Conservation (phyloP, 257 asterid genomes). For the Nyctanthes arbortristis region DNA sequence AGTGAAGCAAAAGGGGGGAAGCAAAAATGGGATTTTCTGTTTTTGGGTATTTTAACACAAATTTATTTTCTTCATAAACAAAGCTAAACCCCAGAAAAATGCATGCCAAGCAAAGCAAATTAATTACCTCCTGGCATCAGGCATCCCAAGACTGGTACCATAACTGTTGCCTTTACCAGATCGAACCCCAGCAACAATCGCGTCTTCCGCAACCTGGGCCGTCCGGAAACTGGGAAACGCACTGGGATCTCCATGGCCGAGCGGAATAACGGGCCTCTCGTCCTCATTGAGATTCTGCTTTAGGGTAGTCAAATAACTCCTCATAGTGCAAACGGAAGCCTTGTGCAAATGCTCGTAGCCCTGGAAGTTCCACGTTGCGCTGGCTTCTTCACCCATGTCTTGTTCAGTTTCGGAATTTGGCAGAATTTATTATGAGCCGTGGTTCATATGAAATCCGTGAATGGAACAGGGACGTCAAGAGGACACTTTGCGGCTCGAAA, state of each 20-base stretch:
- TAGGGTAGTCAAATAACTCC: no score
- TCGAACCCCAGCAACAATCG: constrained; percentile 43
- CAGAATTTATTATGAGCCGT: no score
- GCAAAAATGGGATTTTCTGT: neutral
- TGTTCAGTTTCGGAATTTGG: no score
- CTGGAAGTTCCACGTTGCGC: no score
- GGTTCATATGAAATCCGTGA: no score
- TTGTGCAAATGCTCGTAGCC: no score
- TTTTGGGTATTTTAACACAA: neutral
- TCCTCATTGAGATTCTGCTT: constrained; percentile 35
- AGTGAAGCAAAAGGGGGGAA: neutral
- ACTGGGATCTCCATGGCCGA: constrained; percentile 69
- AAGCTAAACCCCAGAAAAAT: no score
- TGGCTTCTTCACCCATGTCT: no score
- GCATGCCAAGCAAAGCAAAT: neutral
- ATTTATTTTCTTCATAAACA: no score
- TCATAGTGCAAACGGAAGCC: no score
- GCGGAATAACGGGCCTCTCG: constrained; percentile 41
- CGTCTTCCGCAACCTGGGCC: constrained; percentile 39
- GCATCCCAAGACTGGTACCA: constrained; percentile 36
- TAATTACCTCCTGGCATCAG: constrained; percentile 49
- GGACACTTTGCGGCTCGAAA: no score
- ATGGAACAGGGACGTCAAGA: no score
- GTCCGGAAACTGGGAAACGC: constrained; percentile 54
- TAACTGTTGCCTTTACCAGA: constrained; percentile 56